Evolutionary conservation across 169 alveolate genomes (phyloP).

Genomic region (Perkinsus marinus): DNA sequence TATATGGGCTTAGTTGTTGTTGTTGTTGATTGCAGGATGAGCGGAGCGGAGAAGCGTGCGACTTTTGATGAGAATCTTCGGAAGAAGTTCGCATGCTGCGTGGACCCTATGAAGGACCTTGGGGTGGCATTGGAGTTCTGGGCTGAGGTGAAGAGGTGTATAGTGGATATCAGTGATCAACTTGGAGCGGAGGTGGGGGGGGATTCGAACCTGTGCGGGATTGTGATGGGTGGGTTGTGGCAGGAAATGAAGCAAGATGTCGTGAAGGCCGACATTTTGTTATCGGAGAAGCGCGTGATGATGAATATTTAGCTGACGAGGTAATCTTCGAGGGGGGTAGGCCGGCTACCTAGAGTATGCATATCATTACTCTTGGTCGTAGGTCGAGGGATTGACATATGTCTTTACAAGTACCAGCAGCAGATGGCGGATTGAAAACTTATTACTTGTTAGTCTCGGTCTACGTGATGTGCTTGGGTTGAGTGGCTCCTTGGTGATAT

Average conservation of each 20-base stretch:
- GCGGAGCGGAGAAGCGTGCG: background rate
- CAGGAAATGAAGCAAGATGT: background rate
- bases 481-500: too few relatives aligned
- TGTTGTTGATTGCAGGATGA: background rate
- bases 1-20: too few relatives aligned
- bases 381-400: too few relatives aligned
- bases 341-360: background rate
- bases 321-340: background rate
- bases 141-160: background rate
- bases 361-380: too few relatives aligned
- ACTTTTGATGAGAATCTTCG: background rate
- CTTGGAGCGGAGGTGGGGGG: slow-evolving; percentile 4
- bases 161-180: background rate
- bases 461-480: too few relatives aligned
- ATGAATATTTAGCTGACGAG: background rate
- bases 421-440: too few relatives aligned
- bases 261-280: background rate
- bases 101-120: background rate
- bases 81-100: background rate
- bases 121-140: background rate
- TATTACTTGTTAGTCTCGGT: too few relatives aligned
- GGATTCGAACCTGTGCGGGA: background rate
- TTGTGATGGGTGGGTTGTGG: background rate
- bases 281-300: background rate
- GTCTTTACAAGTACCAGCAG: too few relatives aligned